Base-by-base conservation (phyloP, 495 filamentous ascomycete species). In the Aspergillus indologenus region DNA sequence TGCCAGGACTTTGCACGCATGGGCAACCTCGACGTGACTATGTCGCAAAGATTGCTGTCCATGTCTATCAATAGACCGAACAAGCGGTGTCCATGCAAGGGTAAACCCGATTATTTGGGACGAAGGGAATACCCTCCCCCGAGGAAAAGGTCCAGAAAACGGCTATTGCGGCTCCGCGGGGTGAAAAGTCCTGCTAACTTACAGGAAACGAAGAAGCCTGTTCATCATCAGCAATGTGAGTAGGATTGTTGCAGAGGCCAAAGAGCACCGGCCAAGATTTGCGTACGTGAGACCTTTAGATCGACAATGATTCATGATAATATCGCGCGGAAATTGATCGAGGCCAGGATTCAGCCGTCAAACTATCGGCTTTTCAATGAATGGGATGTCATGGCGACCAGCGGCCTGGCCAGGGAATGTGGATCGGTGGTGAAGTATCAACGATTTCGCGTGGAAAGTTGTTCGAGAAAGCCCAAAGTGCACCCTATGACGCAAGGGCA, bases 1-100 rank as follows among this genome's bases (percentile, higher is more conserved):
- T 29, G 9, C 26, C 4, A 29, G 9, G 4, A 29, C 26, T 9
- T 3, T 3, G 26, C 26, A 29, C 26, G 4, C 26, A 29, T 29
- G 9, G 26, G 9, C 26, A 9, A 9, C 26, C 9, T 9, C 26
- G 26, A 40, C 34, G 12, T 8, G 34, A 11, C 2, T 40, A 40
- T 11, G 5, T 40, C 34, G 34, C 34, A 40, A 11, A 7, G 12
- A 6, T 40, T 11, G 34, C n/a, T n/a, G 34, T 7, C 34, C 2
- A 11, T 40, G 34, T 15, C 34, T 40, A 40, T 40, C 34, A 40
- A 17, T 31, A 29, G 29, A 31, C 15, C 24, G 18, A 51, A 51
- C 17, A 29, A 51, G 48, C 48, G 48, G 48, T 51, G 48, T 51
- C 48, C 48, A 51, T 51, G 48, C 48, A 51, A 51, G 48, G 48